Conservation (phyloP, 2,329 filamentous ascomycete species). For the Whalleya microplaca region DNA sequence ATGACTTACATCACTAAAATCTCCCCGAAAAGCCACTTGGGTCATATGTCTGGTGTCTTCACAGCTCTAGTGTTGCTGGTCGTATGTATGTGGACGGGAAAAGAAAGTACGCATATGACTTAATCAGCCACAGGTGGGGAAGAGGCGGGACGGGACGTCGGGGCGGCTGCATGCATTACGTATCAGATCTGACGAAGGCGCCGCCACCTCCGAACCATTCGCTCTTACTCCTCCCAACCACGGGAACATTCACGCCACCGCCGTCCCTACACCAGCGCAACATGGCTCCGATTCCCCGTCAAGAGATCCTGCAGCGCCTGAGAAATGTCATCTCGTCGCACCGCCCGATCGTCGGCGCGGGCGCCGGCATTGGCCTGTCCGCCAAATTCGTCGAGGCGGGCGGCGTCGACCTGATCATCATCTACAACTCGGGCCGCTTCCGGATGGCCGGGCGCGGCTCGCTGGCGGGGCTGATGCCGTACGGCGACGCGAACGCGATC, state of each 20-base stretch:
- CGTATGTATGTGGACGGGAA: not conserved
- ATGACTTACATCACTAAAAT: not conserved
- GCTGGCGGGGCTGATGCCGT: slow-evolving; percentile 71
- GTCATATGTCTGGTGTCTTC: too few species aligned
- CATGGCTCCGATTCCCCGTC: slow-evolving; percentile 55
- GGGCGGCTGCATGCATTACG: too few species aligned
- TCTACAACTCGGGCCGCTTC: slow-evolving; percentile 74
- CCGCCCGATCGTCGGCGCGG: slow-evolving; percentile 68
- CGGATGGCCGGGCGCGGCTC: slow-evolving; percentile 74
- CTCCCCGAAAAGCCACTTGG: too few species aligned
- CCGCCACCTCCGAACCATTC: too few species aligned
- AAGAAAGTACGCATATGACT: too few species aligned
- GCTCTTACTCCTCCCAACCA: too few species aligned
- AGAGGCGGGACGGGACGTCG: too few species aligned
- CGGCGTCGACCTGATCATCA: slow-evolving; percentile 70
- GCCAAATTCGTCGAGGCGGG: slow-evolving; percentile 73
- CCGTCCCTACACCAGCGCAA: too few species aligned
- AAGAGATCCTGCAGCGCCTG: slow-evolving; percentile 59
- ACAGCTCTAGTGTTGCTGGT: too few species aligned
- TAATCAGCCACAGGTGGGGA: too few species aligned
- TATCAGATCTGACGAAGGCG: too few species aligned
- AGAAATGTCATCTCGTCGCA: slow-evolving; percentile 57
- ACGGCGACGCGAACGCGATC: slow-evolving; percentile 71
- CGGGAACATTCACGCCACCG: too few species aligned
- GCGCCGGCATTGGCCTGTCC: slow-evolving; percentile 70